Percentiles rank a stretch among this genome's conserved stretches.
Conservation (phyloP, 345 rosid genomes). For the Eutrema heterophyllum region DNA sequence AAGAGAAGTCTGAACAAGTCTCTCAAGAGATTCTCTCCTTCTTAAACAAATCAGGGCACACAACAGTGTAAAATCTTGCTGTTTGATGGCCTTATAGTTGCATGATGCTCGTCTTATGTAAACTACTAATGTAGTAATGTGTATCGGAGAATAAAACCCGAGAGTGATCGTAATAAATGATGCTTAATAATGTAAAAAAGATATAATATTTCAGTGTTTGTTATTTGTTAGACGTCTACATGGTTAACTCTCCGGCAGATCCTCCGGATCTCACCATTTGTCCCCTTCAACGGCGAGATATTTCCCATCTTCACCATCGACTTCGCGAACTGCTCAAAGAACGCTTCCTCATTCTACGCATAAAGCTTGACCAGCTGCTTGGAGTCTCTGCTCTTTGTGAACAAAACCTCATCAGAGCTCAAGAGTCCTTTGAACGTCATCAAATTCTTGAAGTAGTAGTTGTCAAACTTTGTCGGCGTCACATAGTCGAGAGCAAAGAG, state of each 20-base stretch:
- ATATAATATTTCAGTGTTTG: no score
- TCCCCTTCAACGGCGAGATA: conserved; percentile 45
- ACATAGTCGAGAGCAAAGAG: conserved; percentile 49
- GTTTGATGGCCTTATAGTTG: background rate
- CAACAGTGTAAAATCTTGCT: background rate
- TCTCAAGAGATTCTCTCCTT: conserved; percentile 52
- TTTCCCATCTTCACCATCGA: conserved; percentile 71
- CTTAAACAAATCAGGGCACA: conserved; percentile 28
- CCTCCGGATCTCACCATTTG: conserved; percentile 51
- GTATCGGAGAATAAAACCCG: background rate
- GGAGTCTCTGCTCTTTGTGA: conserved; percentile 39
- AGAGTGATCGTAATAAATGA: background rate
- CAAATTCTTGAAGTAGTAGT: conserved; percentile 55
- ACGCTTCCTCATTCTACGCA: conserved; percentile 40
- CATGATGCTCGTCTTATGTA: background rate
- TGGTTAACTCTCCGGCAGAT: conserved; percentile 49
- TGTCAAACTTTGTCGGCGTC: conserved; percentile 54
- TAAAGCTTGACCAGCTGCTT: conserved; percentile 42
- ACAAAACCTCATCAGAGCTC: conserved; percentile 49
- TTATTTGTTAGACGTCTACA: background rate
- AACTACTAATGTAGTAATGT: background rate
- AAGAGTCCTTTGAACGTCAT: conserved; percentile 55
- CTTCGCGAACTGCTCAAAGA: conserved; percentile 49
- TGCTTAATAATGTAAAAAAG: no score
- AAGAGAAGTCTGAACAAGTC: conserved; percentile 50